Evolutionary conservation across 805 yeast species (phyloP).

Genomic region (Teunomyces gatunensis): DNA sequence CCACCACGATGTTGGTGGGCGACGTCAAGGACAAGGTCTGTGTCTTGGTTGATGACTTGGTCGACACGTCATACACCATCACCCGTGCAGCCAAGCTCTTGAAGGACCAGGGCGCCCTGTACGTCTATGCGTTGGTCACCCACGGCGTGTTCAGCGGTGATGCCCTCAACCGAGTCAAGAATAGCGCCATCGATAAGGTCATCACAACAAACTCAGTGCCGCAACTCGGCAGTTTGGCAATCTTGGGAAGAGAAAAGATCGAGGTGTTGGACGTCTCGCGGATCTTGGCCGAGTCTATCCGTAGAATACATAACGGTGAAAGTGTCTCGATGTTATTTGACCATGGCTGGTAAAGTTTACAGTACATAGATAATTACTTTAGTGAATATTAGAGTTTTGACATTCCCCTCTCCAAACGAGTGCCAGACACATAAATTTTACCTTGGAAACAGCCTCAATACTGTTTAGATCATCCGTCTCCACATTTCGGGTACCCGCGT

Average conservation of each 20-base stretch:
- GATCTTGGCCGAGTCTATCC: conserved; percentile 89
- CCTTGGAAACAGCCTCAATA: neutral
- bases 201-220: conserved; percentile 92
- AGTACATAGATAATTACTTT: too few species aligned
- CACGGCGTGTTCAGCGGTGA: conserved; percentile 94
- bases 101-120: conserved; percentile 89
- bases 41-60: conserved; percentile 88
- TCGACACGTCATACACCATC: conserved; percentile 90
- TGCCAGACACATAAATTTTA: too few species aligned
- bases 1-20: conserved; percentile 95
- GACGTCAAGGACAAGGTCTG: conserved; percentile 85
- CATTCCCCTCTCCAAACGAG: too few species aligned
- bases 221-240: conserved; percentile 56
- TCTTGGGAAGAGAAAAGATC: conserved; percentile 51
- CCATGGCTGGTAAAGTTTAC: conserved; percentile 53
- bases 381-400: too few species aligned
- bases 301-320: conserved; percentile 97
- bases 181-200: conserved; percentile 73
- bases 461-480: conserved; percentile 1
- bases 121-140: conserved; percentile 83
- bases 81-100: conserved; percentile 88
- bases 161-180: conserved; percentile 68
- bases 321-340: conserved; percentile 91
- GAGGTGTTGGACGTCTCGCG: conserved; percentile 86
- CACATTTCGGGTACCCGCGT: neutral